Evolutionary conservation across 2,329 filamentous ascomycete species (phyloP).

Genomic region (Colletotrichum paranaense): DNA sequence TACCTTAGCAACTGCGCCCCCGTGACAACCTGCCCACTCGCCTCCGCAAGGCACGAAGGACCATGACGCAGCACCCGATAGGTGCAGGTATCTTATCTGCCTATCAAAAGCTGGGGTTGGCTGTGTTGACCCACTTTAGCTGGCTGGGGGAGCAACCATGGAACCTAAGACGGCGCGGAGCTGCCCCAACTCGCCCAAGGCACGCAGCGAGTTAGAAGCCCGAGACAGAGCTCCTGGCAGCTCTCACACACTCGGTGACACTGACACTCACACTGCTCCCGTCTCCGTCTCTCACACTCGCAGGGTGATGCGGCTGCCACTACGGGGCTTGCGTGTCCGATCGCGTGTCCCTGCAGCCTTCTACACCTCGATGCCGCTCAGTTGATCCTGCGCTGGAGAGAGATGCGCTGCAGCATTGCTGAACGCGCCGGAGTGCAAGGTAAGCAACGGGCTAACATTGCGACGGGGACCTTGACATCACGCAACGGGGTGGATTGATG

Average conservation of each 20-base stretch:
- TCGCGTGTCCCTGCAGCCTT: conserved; percentile 34
- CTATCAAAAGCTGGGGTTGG: conserved; percentile 13
- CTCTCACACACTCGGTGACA: conserved; percentile 27
- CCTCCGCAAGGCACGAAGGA: conserved; percentile 29
- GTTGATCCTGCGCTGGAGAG: neutral
- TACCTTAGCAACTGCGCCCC: conserved; percentile 8
- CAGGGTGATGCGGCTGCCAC: conserved; percentile 25
- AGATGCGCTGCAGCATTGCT: neutral
- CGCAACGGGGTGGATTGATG: neutral
- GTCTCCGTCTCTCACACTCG: neutral
- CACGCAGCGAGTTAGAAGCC: conserved; percentile 13
- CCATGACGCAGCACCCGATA: conserved; percentile 25
- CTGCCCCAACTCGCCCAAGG: conserved; percentile 3
- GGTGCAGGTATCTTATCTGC: conserved; percentile 6
- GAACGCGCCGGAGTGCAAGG: neutral
- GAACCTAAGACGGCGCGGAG: neutral
- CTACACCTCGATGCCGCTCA: neutral
- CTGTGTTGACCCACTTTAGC: neutral
- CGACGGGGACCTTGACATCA: neutral
- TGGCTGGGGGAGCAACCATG: conserved; percentile 1
- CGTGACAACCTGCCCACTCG: conserved; percentile 31
- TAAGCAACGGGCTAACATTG: neutral
- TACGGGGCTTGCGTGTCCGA: conserved; percentile 35
- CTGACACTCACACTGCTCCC: conserved; percentile 16
- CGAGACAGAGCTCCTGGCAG: conserved; percentile 31